These are phyloP conservation scores for Acer campestre DNA, from an alignment of 345 rosid species.

Conservation along the genomic window DNA sequence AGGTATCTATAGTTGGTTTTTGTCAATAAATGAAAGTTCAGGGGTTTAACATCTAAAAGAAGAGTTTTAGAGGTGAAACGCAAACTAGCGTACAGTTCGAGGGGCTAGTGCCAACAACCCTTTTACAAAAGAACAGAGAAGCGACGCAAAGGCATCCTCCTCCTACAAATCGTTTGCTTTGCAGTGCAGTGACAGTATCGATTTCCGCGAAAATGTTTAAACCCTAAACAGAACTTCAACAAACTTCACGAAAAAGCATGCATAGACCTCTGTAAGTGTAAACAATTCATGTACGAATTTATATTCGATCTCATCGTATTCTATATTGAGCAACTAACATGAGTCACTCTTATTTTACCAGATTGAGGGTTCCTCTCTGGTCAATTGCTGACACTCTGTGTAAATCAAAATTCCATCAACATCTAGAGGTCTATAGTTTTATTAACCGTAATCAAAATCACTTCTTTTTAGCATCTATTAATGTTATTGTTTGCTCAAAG, in stretches of 20 bases:
- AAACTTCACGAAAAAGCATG: conserved; percentile 14
- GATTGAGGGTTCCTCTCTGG: conserved; percentile 22
- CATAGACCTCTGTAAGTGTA: conserved; percentile 20
- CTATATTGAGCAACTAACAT: not conserved
- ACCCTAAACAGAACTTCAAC: not conserved
- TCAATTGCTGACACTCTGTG: conserved; percentile 18
- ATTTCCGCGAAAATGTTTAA: conserved; percentile 22
- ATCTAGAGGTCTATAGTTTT: conserved; percentile 14
- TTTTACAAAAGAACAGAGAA: not conserved
- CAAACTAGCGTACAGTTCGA: no score
- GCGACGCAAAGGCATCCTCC: not conserved
- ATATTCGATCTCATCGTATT: not conserved
- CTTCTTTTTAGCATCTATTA: not conserved
- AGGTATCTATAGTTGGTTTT: no score
- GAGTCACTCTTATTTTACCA: not conserved
- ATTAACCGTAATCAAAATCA: not conserved
- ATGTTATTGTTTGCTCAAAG: not conserved
- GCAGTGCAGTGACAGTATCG: not conserved
- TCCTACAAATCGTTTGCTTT: not conserved
- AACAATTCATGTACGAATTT: not conserved
- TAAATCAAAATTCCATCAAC: conserved; percentile 18
- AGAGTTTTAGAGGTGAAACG: no score
- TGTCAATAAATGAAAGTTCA: no score
- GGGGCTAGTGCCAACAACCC: no score
- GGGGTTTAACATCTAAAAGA: no score